Evolutionary conservation across 352 stramenopile genomes (phyloP).

Genomic region (Pythium sukuiense): DNA sequence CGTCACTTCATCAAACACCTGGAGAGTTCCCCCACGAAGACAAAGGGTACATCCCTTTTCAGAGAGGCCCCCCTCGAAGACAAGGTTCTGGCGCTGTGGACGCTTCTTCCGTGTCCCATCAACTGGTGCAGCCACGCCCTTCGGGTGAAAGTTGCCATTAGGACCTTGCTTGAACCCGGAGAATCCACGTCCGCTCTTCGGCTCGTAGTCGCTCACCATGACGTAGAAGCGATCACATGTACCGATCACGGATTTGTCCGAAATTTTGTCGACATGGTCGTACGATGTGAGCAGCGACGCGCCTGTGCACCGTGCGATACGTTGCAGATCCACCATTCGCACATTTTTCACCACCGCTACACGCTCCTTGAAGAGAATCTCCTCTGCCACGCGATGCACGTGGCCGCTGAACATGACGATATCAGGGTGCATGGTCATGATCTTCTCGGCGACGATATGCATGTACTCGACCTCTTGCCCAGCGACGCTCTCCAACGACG

Average conservation of each 20-base stretch:
- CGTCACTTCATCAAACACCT: conserved; percentile 73
- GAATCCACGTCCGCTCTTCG: conserved; percentile 62
- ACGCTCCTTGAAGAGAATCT: conserved; percentile 71
- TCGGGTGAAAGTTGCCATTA: conserved; percentile 26
- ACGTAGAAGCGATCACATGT: conserved; percentile 85
- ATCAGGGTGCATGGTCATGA: conserved; percentile 80
- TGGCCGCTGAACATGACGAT: conserved; percentile 87
- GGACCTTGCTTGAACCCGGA: conserved; percentile 37
- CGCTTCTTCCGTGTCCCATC: conserved; percentile 42
- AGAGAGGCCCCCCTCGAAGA: conserved; percentile 79
- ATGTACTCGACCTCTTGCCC: conserved; percentile 89
- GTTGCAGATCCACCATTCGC: conserved; percentile 71
- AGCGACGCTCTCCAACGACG: conserved; percentile 80
- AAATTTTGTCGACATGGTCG: conserved; percentile 89
- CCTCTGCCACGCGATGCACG: conserved; percentile 83
- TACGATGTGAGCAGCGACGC: conserved; percentile 81
- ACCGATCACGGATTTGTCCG: conserved; percentile 68
- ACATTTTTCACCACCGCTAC: conserved; percentile 88
- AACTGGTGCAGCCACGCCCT: conserved; percentile 7
- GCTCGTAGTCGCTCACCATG: conserved; percentile 76
- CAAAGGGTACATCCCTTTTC: conserved; percentile 82
- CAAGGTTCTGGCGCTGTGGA: conserved; percentile 78
- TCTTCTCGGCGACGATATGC: conserved; percentile 89
- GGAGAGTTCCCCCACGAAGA: conserved; percentile 59
- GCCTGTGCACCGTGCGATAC: conserved; percentile 74